Base-by-base conservation (phyloP, 1,284 basidiomycete genomes). In the Mycena citricolor region DNA sequence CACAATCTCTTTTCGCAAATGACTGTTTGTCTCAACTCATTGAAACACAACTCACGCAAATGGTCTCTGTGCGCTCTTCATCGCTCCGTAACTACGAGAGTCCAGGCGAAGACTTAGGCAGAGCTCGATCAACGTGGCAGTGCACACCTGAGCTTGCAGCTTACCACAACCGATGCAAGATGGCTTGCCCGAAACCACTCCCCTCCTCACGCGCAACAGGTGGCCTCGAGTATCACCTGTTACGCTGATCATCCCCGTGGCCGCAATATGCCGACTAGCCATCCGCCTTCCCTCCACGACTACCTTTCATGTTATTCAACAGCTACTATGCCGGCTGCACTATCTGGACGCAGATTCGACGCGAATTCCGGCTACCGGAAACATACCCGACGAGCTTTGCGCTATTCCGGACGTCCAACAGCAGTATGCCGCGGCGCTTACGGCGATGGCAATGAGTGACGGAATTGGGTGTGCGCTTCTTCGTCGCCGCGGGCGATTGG, bases 221-320 rank as follows among this genome's bases (percentile, higher is more conserved):
- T n/a, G n/a, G n/a, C n/a, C 34, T 19, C 7, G 30, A 25, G 38
- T 32, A 23, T 49, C 48, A 21, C 46, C 47, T 5, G 35, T 57
- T n/a, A 50, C 38, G 1, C 44, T 49, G 16, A 46, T 67, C n/a
- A 55, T 64, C 20, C 63, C 65, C 0, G 56, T 64, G 4, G 55
- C 53, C 8, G 39, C 64, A 4, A 53, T 50, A 23, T 55, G 51
- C 10, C 51, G 41, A 5, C 40, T 67, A 5, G 63, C 61, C 2
- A 26, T 4, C 8, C 28, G 26, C 2, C 50, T 66, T 17, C 47
- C 54, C 6, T 10, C 49, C 4, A 66, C 66, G 0, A 68, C 66
- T 2, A 36, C 57, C 13, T 26, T 65, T 8, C 58, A 60, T 21
- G 41, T 66, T 21, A 17, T 61, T 4, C 55, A 62, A 16, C 51